These are phyloP conservation scores for Colletotrichum sp. DNA, from an alignment of 2,329 filamentous ascomycete genomes.

Conservation along the genomic window DNA sequence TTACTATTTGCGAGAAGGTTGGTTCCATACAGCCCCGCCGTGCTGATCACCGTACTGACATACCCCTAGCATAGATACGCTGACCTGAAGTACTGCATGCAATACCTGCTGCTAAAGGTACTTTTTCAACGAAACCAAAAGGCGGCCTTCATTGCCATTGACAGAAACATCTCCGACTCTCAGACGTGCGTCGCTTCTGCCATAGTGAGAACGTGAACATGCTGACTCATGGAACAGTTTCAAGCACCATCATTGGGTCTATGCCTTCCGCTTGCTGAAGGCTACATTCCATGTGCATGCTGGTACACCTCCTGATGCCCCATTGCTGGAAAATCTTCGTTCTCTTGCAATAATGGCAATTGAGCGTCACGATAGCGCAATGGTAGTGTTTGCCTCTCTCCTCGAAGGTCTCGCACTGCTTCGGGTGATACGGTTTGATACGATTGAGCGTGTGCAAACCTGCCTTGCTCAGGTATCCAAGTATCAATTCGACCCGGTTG, in stretches of 20 bases:
- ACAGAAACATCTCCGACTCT: conserved; percentile 71
- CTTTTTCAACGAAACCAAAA: conserved; percentile 74
- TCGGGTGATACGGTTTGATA: conserved; percentile 66
- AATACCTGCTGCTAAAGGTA: conserved; percentile 73
- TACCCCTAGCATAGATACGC: conserved; percentile 53
- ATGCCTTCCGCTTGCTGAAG: conserved; percentile 77
- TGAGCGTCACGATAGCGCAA: conserved; percentile 64
- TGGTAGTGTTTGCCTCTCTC: conserved; percentile 69
- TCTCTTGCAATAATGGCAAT: conserved; percentile 65
- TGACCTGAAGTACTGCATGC: conserved; percentile 79
- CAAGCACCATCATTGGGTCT: conserved; percentile 75
- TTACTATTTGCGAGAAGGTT: conserved; percentile 71
- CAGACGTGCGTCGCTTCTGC: conserved; percentile 58
- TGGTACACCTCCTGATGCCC: conserved; percentile 63
- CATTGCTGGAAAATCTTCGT: conserved; percentile 72
- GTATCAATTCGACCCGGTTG: conserved; percentile 69
- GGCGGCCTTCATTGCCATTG: conserved; percentile 74
- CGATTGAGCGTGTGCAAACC: conserved; percentile 71
- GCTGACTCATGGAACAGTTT: conserved; percentile 43
- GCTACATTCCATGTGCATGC: conserved; percentile 71
- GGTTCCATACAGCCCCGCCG: background rate
- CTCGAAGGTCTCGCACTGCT: conserved; percentile 75
- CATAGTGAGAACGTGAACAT: background rate
- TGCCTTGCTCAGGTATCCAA: conserved; percentile 78
- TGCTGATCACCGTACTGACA: conserved; percentile 19